Base-by-base conservation (phyloP, 257 asterid species). In the Handroanthus guayacan region DNA sequence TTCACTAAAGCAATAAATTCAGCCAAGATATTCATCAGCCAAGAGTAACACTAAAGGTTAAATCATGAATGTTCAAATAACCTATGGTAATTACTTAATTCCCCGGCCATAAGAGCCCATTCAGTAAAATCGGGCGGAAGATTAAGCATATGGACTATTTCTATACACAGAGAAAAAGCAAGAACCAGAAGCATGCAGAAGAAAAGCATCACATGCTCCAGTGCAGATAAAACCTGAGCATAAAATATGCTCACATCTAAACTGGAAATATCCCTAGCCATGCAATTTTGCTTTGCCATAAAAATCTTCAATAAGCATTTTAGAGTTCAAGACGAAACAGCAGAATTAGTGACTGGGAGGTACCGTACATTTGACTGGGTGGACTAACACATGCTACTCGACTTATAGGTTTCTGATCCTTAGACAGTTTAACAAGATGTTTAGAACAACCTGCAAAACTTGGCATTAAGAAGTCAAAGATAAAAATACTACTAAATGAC, bases 341-440 rank as follows among this genome's bases (percentile, higher is more conserved):
- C 36, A 57, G 48, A 67, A n/a, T 45, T 44, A 66, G 63, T 71
- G 71, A 18, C 13, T n/a, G 34, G 60, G 67, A 56, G 72, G 62
- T 14, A 16, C 64, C 94, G 43, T 86, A 91, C 97, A 86, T 77
- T 76, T 84, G 76, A 76, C 16, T 71, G 58, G 92, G 91, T 71
- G 88, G 86, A 79, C 78, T 69, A 51, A 67, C 25, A 77, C 92
- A 89, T 65, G 81, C 80, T 63, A 79, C 78, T 76, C 85, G 78
- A 44, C 90, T 83, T 52, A 91, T 91, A 31, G 45, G 55, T 79
- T 69, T 91, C 41, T 16, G 45, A 67, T 87, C 92, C 86, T 87
- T 91, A 7, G 75, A 82, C 80, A 91, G 81, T 81, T 75, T 67
- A 69, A 84, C 65, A 66, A 65, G 77, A 43, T 80, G 67, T 45